phyloP scores from a whole-genome alignment of 1,139 yeast genomes.

The Suzukiozyma palmioleophila region DNA sequence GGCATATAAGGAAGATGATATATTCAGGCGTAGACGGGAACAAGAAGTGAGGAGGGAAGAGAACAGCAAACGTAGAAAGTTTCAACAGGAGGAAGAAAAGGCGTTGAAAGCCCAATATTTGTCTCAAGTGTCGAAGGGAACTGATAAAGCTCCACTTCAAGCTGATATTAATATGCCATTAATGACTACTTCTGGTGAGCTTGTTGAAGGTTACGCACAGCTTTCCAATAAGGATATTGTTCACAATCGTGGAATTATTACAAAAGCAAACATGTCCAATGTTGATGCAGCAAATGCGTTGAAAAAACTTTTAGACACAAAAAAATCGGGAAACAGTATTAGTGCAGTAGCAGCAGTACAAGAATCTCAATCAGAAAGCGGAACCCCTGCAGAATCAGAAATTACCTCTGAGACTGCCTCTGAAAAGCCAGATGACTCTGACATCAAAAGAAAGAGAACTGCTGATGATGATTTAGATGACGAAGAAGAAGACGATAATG shows the following conservation, averaged over 20 bases:
- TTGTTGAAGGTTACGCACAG: conserved; percentile 59
- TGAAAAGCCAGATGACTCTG: conserved; percentile 11
- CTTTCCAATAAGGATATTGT: conserved; percentile 73
- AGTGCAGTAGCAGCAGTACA: conserved; percentile 41
- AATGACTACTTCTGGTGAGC: conserved; percentile 65
- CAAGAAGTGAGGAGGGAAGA: conserved; percentile 65
- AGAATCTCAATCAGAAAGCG: conserved; percentile 17
- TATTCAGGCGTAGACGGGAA: conserved; percentile 66
- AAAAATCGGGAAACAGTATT: conserved; percentile 14
- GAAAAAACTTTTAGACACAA: conserved; percentile 40
- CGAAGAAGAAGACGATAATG: conserved; percentile 28
- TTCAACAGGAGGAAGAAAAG: conserved; percentile 39
- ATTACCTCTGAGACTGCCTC: conserved; percentile 21
- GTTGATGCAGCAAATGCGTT: conserved; percentile 65
- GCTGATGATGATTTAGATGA: conserved; percentile 13
- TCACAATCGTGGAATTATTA: conserved; percentile 59
- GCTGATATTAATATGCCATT: conserved; percentile 76
- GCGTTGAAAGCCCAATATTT: conserved; percentile 30
- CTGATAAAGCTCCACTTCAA: conserved; percentile 70
- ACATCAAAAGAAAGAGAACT: conserved; percentile 2
- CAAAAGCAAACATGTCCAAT: conserved; percentile 73
- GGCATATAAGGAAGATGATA: conserved; percentile 73
- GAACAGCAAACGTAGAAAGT: conserved; percentile 55
- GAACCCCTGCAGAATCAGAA: conserved; percentile 17
- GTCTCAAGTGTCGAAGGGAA: conserved; percentile 50